Evolutionary conservation across 148 eudicot genomes (phyloP), one percentile per base, ranked within the genome.

Genomic region (Rhododendron kiyosumense): DNA sequence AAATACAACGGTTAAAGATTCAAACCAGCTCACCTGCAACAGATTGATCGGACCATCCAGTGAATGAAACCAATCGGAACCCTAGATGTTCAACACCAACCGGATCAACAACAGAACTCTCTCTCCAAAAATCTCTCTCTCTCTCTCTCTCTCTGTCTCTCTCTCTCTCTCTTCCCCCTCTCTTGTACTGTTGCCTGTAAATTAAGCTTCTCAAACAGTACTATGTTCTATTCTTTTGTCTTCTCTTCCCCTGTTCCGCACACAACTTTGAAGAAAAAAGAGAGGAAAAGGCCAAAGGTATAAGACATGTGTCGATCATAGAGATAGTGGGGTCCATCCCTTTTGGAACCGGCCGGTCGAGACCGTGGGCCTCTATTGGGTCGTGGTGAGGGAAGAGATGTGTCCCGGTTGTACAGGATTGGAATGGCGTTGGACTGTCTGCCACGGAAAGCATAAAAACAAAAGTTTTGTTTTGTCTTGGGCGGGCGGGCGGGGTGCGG

Each of bases 381-480:
- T 22, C 0, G 26, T 76, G 38, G 57, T 43, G 43, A n/a, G 28
- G 30, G 46, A 7, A 0, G 17, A 0, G 11, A 4, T 26, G 67
- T 15, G 76, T 17, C 3, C 41, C 61, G 82, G 73, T 18, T 46
- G 83, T 63, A 79, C 10, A 28, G 22, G 79, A 51, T 80, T 20
- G 0, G 48, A 7, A 11, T 69, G 36, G 46, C 84, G 79, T 49
- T 86, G 12, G 48, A 81, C 73, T 67, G 5, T 24, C 34, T 61
- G 61, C 79, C 87, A 81, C 63, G 87, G n/a, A 86, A 86, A 69
- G 84, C 67, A 85, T 49, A 26, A 30, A 7, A 59, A 18, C 32
- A 30, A 34, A 26, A 26, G 13, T 65, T 65, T 2, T 8, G 34
- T 69, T 28, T 30, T 69, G 34, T 30, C 2, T 32, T 71, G 38